Base-by-base conservation (phyloP, 1,284 basidiomycete species). In the Agroathelia rolfsii region DNA sequence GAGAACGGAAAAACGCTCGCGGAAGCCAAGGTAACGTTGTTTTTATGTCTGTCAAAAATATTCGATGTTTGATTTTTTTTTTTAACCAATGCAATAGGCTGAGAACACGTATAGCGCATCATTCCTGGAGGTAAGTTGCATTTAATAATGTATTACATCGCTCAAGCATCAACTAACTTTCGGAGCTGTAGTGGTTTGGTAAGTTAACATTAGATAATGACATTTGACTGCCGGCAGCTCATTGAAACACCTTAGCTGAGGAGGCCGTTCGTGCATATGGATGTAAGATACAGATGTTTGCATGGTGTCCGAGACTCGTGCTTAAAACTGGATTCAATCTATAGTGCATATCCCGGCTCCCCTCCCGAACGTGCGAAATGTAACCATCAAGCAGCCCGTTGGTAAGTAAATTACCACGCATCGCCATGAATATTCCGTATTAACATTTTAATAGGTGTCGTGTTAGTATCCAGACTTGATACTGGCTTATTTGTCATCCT, bases 371-470 rank as follows among this genome's bases (percentile, higher is more conserved):
- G 59, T 81, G 8, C 77, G 93, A 32, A 94, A 94, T 52, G 59
- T 96, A 12, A 82, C 88, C n/a, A 79, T 96, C 47, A 92, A 93
- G 59, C 93, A 98, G 56, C 93, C 93, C 5, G 63, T 95, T 40
- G 93, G 92, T 78, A 44, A 44, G 69, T 55, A 6, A 18, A 24
- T 18, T 16, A 13, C 27, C 5, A 25, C 32, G 6, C 14, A 16
- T 17, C 13, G 20, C 15, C 14, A 11, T 26, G 21, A 32, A 39
- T 36, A n/a, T 29, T 32, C 13, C 14, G 14, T 29, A 14, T 4
- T 19, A 14, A 23, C 15, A n/a, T 32, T 26, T 27, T 37, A 13
- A 20, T 40, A 74, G 72, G 73, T 44, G 73, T 76, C 24, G 74
- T 76, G 74, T 76, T 56, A 31, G 69, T 59, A 4, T 38, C 21